Conservation (phyloP, 345 rosid species). For the Eucalyptus marginata region DNA sequence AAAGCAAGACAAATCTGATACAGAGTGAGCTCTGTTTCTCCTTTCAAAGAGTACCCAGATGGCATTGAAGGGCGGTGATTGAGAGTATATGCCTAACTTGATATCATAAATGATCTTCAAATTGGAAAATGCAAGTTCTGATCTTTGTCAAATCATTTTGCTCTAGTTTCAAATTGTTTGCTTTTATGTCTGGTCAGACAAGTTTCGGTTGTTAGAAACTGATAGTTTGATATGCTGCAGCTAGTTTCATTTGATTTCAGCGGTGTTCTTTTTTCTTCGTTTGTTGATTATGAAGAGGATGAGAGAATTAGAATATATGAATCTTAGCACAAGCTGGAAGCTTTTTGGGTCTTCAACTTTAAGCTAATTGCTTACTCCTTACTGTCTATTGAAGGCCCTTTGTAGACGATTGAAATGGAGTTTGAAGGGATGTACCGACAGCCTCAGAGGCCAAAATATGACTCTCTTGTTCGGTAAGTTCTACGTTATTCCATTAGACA, state of each 20-base stretch:
- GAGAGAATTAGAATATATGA: neutral
- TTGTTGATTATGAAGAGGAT: neutral
- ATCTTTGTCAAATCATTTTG: neutral
- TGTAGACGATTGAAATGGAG: slow-evolving; percentile 23
- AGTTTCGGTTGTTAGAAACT: neutral
- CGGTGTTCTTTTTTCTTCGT: neutral
- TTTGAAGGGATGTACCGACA: slow-evolving; percentile 26
- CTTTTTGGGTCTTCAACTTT: neutral
- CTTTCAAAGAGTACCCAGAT: neutral
- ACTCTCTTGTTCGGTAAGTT: slow-evolving; percentile 76
- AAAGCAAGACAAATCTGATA: neutral
- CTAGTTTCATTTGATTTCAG: neutral
- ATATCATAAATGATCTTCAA: neutral
- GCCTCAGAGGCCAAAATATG: slow-evolving; percentile 39
- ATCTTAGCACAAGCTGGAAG: neutral
- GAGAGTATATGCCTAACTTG: neutral
- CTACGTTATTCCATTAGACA: neutral
- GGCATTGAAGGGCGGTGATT: neutral
- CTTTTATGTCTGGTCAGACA: neutral
- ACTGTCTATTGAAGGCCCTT: slow-evolving; percentile 10
- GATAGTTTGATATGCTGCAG: neutral
- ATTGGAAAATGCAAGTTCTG: neutral
- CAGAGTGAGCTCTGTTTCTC: neutral
- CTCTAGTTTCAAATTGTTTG: neutral
- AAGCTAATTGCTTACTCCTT: neutral